Evolutionary conservation across 2,329 filamentous ascomycete species (phyloP).

Genomic region (Harringtonia aguacate): DNA sequence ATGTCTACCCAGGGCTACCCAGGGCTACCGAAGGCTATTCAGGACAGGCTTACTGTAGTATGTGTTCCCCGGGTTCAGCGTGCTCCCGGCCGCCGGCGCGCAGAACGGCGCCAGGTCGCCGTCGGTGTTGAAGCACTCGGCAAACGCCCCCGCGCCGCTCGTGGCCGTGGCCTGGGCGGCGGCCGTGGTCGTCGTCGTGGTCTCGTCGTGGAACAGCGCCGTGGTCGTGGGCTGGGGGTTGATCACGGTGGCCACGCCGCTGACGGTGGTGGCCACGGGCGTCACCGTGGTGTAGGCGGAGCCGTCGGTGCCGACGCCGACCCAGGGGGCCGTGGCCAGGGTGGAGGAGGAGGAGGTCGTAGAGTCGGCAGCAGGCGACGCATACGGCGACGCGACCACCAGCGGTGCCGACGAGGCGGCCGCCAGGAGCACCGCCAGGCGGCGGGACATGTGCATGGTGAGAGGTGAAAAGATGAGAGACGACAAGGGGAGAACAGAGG

Average conservation of each 20-base stretch:
- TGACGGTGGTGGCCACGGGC: slow-evolving; percentile 33
- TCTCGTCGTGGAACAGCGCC: slow-evolving; percentile 22
- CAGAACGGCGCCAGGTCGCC: slow-evolving; percentile 41
- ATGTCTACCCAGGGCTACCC: background rate
- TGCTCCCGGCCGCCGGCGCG: slow-evolving; percentile 30
- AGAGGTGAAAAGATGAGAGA: background rate
- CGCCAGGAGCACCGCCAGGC: slow-evolving; percentile 1
- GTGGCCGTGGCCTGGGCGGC: slow-evolving; percentile 33
- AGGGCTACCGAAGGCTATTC: background rate
- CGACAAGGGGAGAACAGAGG: background rate
- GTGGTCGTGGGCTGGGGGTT: slow-evolving; percentile 24
- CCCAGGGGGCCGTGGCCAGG: slow-evolving; percentile 34
- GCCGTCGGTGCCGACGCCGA: slow-evolving; percentile 37
- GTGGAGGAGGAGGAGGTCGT: background rate
- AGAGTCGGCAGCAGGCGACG: slow-evolving; percentile 14
- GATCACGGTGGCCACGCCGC: slow-evolving; percentile 31
- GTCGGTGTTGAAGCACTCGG: slow-evolving; percentile 36
- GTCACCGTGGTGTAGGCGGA: slow-evolving; percentile 34
- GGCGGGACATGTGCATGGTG: background rate
- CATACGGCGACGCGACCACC: background rate
- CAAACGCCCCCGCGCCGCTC: slow-evolving; percentile 35
- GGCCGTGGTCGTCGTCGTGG: slow-evolving; percentile 22
- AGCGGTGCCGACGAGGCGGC: slow-evolving; percentile 5
- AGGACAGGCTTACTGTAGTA: slow-evolving; percentile 46
- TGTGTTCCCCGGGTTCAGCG: slow-evolving; percentile 31